Conservation (phyloP, 1,284 basidiomycete genomes). For the Tilletia setariae region DNA sequence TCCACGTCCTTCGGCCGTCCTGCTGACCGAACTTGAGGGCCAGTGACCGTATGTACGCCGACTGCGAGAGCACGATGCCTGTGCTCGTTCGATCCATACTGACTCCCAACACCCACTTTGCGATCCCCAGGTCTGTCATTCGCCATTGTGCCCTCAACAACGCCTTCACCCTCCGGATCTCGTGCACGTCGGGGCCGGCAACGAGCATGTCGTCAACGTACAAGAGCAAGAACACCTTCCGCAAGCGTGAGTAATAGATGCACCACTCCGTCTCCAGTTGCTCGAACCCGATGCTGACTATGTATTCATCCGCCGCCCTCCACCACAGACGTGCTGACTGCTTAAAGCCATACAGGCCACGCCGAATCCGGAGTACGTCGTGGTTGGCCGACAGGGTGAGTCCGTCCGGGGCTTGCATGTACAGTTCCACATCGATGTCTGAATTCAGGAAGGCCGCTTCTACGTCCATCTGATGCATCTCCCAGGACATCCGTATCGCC, state of each 20-base stretch:
- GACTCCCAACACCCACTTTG: background rate
- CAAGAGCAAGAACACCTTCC: background rate
- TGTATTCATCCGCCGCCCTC: background rate
- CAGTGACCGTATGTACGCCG: background rate
- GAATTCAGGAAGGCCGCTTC: background rate
- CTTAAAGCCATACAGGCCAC: background rate
- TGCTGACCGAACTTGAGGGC: too few relatives aligned
- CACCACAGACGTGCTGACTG: background rate
- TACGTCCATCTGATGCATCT: slow-evolving; percentile 10
- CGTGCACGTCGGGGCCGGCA: too few relatives aligned
- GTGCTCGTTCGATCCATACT: background rate
- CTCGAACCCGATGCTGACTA: background rate
- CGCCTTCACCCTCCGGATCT: background rate
- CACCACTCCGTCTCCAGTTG: background rate
- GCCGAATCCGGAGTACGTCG: background rate
- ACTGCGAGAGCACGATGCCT: background rate
- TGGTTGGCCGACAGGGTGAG: background rate
- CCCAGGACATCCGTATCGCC: background rate
- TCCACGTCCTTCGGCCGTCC: background rate
- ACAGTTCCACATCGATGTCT: too few relatives aligned
- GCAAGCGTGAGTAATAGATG: too few relatives aligned
- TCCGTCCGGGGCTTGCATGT: background rate
- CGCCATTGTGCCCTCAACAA: background rate
- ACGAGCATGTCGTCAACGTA: too few relatives aligned
- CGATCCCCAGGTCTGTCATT: too few relatives aligned